phyloP scores from a whole-genome alignment of 306 rosid species.

The Nissolia schottii region DNA sequence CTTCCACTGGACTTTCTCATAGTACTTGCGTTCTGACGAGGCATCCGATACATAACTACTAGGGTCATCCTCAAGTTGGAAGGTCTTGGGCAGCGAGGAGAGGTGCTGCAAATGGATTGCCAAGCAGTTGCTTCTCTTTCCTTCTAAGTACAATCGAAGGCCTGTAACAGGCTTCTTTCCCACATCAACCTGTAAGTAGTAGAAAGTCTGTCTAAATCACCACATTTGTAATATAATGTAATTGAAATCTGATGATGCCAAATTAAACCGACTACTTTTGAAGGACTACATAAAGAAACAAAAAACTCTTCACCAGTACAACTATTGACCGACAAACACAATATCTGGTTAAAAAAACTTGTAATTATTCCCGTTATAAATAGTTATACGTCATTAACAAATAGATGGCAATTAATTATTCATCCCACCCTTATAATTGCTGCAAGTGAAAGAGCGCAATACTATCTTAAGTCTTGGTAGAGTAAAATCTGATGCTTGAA shows the following conservation, averaged over 20 bases:
- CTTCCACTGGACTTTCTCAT: slow-evolving; percentile 88
- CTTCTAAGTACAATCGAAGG: slow-evolving; percentile 77
- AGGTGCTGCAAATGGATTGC: slow-evolving; percentile 92
- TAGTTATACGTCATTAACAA: background rate
- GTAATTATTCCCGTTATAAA: background rate
- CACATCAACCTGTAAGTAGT: slow-evolving; percentile 61
- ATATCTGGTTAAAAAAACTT: background rate
- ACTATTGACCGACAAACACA: background rate
- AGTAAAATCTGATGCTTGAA: background rate
- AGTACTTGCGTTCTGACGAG: slow-evolving; percentile 57
- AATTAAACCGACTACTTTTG: background rate
- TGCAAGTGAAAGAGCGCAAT: background rate
- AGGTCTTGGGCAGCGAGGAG: slow-evolving; percentile 67
- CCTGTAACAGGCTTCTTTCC: slow-evolving; percentile 83
- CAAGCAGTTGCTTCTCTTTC: slow-evolving; percentile 72
- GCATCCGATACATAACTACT: slow-evolving; percentile 22
- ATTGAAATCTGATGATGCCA: background rate
- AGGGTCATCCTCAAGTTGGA: slow-evolving; percentile 46
- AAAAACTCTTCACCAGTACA: slow-evolving; percentile 8
- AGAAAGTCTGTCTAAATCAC: slow-evolving; percentile 13
- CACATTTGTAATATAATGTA: background rate
- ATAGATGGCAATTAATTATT: too few species aligned
- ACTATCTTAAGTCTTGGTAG: background rate
- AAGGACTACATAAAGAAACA: background rate
- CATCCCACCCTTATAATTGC: background rate